Percentiles rank a stretch among this genome's conserved stretches.
Evolutionary conservation across 495 filamentous ascomycete genomes (phyloP).

Genomic region (Aspergillus haitiensis): DNA sequence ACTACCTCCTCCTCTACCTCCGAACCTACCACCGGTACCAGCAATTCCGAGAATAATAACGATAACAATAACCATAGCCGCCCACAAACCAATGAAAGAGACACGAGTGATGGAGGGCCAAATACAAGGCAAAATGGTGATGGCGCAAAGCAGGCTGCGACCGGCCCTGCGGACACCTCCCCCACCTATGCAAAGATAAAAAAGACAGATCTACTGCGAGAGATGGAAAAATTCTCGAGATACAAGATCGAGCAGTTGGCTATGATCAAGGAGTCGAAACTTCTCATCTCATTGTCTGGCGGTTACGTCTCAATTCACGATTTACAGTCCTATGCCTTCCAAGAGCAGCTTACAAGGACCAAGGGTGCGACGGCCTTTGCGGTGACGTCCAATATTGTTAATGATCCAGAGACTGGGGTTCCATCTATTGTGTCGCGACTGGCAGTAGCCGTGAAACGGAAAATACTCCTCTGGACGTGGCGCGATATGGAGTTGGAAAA

Average conservation of each 20-base stretch:
- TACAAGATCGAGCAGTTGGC: slow-evolving; percentile 89
- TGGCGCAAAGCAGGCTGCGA: slow-evolving; percentile 12
- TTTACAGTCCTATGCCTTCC: slow-evolving; percentile 75
- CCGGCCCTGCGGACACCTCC: not conserved
- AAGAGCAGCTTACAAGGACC: slow-evolving; percentile 76
- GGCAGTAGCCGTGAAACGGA: slow-evolving; percentile 89
- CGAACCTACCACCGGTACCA: too few species aligned
- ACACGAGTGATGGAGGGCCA: slow-evolving; percentile 14
- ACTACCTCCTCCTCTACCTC: slow-evolving; percentile 10
- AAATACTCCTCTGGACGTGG: slow-evolving; percentile 90
- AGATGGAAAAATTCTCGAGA: slow-evolving; percentile 89
- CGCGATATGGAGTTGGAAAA: slow-evolving; percentile 83
- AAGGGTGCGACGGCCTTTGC: slow-evolving; percentile 89
- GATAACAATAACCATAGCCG: slow-evolving; percentile 8
- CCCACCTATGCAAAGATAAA: slow-evolving; percentile 42
- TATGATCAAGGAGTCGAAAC: slow-evolving; percentile 89
- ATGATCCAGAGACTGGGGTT: slow-evolving; percentile 81
- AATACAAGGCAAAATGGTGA: slow-evolving; percentile 20
- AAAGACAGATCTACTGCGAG: slow-evolving; percentile 81
- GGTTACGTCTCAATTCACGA: slow-evolving; percentile 86
- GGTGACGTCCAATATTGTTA: slow-evolving; percentile 90
- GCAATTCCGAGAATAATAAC: too few species aligned
- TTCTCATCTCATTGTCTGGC: slow-evolving; percentile 87
- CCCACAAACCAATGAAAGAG: slow-evolving; percentile 4
- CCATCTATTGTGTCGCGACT: slow-evolving; percentile 86